Conservation (phyloP, 108 stramenopile genomes). For the Cyclotella choctawhatcheeana region DNA sequence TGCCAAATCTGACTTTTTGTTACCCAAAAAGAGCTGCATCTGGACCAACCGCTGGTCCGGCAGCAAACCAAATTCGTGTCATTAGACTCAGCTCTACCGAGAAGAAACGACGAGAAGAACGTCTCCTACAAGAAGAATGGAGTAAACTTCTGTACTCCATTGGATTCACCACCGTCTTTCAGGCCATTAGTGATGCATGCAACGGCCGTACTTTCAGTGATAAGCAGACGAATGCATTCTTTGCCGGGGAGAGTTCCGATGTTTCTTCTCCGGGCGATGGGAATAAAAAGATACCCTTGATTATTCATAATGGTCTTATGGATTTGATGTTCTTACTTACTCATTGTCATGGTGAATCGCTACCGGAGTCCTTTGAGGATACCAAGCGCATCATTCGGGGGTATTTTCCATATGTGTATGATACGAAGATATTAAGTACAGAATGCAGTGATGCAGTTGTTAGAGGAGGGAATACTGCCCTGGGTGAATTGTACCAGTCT, state of each 20-base stretch:
- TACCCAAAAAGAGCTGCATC: slow-evolving; percentile 17
- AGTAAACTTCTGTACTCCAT: slow-evolving; percentile 62
- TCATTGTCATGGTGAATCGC: slow-evolving; percentile 64
- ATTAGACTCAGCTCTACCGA: slow-evolving; percentile 67
- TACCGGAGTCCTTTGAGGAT: slow-evolving; percentile 65
- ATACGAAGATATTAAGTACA: slow-evolving; percentile 75
- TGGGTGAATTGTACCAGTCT: slow-evolving; percentile 51
- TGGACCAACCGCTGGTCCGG: slow-evolving; percentile 21
- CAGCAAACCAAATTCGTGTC: slow-evolving; percentile 68
- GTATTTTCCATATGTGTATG: slow-evolving; percentile 77
- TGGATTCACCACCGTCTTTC: slow-evolving; percentile 80
- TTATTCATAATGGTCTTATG: slow-evolving; percentile 88
- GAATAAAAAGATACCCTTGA: slow-evolving; percentile 61
- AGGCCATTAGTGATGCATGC: slow-evolving; percentile 72
- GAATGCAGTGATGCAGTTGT: slow-evolving; percentile 61
- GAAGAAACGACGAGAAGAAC: slow-evolving; percentile 48
- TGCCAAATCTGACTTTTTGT: background rate
- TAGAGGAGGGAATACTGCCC: slow-evolving; percentile 54
- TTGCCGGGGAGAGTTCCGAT: slow-evolving; percentile 19
- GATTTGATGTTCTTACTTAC: slow-evolving; percentile 83
- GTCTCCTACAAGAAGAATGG: slow-evolving; percentile 64
- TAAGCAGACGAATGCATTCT: slow-evolving; percentile 15
- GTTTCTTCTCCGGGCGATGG: slow-evolving; percentile 7
- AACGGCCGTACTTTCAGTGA: slow-evolving; percentile 48
- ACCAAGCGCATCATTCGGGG: slow-evolving; percentile 64